phyloP scores from a whole-genome alignment of 805 yeast genomes.

The Hanseniaspora nectarophila region DNA sequence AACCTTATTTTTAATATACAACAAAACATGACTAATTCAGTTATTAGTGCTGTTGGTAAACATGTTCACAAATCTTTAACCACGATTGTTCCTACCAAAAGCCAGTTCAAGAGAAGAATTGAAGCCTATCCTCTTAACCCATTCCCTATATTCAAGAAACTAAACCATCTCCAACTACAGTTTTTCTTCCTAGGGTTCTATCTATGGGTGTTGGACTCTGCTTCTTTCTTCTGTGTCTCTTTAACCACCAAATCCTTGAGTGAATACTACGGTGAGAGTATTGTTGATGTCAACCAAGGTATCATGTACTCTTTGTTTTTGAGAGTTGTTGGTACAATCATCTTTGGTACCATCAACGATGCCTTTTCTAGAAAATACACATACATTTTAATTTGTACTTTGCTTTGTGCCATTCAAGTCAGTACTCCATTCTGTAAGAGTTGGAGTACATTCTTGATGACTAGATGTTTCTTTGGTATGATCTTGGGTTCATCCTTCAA shows the following conservation, averaged over 20 bases:
- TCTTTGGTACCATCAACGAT: slow-evolving; percentile 53
- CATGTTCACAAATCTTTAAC: slow-evolving; percentile 40
- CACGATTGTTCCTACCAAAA: slow-evolving; percentile 39
- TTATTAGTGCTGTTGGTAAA: slow-evolving; percentile 11
- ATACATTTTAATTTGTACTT: slow-evolving; percentile 39
- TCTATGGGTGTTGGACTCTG: slow-evolving; percentile 65
- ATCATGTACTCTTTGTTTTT: slow-evolving; percentile 60
- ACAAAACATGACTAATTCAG: background rate
- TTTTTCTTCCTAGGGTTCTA: slow-evolving; percentile 47
- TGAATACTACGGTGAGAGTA: slow-evolving; percentile 32
- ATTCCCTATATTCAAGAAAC: slow-evolving; percentile 30
- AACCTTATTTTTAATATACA: too few species aligned
- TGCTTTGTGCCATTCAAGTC: slow-evolving; percentile 46
- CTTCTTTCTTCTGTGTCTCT: slow-evolving; percentile 57
- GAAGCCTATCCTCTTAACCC: slow-evolving; percentile 35
- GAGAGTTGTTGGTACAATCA: slow-evolving; percentile 57
- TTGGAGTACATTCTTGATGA: slow-evolving; percentile 45
- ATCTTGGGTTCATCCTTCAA: slow-evolving; percentile 67
- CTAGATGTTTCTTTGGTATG: slow-evolving; percentile 54
- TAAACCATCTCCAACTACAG: slow-evolving; percentile 39
- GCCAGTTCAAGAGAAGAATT: slow-evolving; percentile 28
- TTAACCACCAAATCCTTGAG: slow-evolving; percentile 45
- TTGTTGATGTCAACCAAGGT: slow-evolving; percentile 56
- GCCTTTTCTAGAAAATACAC: slow-evolving; percentile 60
- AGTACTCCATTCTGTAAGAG: slow-evolving; percentile 57